A percentile compares a stretch with the other conserved stretches of the same genome.
These are phyloP conservation scores for Teunomyces pallodes DNA, from an alignment of 805 yeast genomes.

Conservation along the genomic window DNA sequence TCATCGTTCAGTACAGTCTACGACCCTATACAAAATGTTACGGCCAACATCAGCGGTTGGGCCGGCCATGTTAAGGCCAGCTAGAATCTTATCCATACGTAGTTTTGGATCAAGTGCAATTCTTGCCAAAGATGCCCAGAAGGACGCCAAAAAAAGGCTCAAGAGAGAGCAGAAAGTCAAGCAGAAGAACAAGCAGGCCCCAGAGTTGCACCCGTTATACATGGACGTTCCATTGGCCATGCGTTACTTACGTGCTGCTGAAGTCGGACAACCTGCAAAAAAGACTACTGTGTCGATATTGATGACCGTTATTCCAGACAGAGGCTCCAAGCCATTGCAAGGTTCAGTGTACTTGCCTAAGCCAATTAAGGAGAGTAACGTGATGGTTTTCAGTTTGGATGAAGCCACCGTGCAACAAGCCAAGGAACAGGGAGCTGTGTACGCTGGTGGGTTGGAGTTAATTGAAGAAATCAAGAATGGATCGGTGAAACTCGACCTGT, in stretches of 20 bases:
- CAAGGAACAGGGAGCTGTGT: conserved; percentile 54
- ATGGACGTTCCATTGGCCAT: conserved; percentile 73
- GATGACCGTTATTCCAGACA: conserved; percentile 64
- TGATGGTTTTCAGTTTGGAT: conserved; percentile 66
- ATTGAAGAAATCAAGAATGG: conserved; percentile 58
- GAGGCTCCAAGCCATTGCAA: conserved; percentile 70
- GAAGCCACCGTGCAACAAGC: conserved; percentile 54
- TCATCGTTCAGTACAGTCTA: neutral
- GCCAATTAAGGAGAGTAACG: conserved; percentile 62
- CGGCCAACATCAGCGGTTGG: neutral
- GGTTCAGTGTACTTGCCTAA: conserved; percentile 75
- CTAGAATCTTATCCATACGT: neutral
- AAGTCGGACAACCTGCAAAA: conserved; percentile 77
- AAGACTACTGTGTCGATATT: conserved; percentile 65
- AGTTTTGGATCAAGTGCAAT: neutral
- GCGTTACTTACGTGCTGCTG: conserved; percentile 80
- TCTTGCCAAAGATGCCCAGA: conserved; percentile 7
- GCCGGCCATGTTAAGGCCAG: neutral
- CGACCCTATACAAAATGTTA: neutral
- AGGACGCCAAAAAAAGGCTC: conserved; percentile 21
- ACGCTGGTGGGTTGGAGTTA: conserved; percentile 70
- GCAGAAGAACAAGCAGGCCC: conserved; percentile 23
- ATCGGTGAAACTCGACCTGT: conserved; percentile 45
- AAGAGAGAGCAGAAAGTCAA: conserved; percentile 23
- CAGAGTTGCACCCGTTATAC: conserved; percentile 55